Percentiles rank a stretch among this genome's conserved stretches.
These are phyloP conservation scores for Cucurbita pepo DNA, from an alignment of 306 rosid species.

Conservation along the genomic window DNA sequence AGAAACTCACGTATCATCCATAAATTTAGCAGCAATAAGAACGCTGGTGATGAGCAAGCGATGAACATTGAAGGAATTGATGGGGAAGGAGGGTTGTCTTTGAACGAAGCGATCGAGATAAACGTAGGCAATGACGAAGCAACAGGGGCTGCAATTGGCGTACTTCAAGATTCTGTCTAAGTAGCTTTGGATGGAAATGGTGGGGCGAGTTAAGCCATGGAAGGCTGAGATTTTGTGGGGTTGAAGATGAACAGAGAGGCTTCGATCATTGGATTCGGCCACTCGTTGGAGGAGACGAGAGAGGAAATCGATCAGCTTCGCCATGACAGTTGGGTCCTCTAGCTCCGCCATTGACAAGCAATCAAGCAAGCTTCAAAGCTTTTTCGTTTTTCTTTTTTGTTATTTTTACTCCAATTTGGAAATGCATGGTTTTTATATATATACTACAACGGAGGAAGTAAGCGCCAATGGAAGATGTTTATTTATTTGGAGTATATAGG, in stretches of 20 bases:
- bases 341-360: conserved; percentile 58
- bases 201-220: conserved; percentile 74
- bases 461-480: background rate
- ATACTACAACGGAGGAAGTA: background rate
- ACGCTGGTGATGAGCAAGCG: conserved; percentile 85
- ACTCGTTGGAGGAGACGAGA: conserved; percentile 73
- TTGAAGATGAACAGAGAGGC: conserved; percentile 16
- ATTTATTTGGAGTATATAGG: no score
- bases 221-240: conserved; percentile 64
- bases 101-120: conserved; percentile 85
- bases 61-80: conserved; percentile 79
- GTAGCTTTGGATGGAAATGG: conserved; percentile 62
- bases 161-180: conserved; percentile 85
- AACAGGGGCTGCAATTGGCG: conserved; percentile 82
- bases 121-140: conserved; percentile 79
- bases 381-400: background rate
- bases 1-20: conserved; percentile 81
- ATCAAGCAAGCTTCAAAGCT: background rate
- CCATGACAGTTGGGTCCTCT: conserved; percentile 60
- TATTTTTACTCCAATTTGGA: background rate
- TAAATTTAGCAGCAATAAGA: conserved; percentile 88
- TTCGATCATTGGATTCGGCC: conserved; percentile 58
- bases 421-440: conserved; percentile 1
- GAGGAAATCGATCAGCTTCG: conserved; percentile 51
- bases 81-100: conserved; percentile 54